phyloP scores from a whole-genome alignment of 805 yeast species.

The Pichia ethanolica region DNA sequence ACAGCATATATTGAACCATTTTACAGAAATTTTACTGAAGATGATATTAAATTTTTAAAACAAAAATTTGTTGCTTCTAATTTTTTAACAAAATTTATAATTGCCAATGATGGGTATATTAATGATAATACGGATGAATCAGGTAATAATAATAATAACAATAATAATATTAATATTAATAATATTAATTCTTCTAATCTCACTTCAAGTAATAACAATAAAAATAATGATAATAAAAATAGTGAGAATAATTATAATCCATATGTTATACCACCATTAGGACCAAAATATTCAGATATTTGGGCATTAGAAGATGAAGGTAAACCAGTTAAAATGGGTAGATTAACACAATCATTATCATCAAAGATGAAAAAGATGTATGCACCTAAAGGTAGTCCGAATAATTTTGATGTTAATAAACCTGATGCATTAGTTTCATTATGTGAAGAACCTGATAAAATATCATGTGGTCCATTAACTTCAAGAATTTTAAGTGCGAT shows the following conservation, averaged over 20 bases:
- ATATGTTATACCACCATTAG: constrained; percentile 75
- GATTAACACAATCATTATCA: constrained; percentile 18
- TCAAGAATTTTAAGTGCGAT: constrained; percentile 79
- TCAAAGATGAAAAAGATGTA: constrained; percentile 17
- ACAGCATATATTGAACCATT: constrained; percentile 79
- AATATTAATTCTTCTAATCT: too few species aligned
- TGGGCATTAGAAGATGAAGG: constrained; percentile 79
- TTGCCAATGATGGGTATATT: not conserved
- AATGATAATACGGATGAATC: not conserved
- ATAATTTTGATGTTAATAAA: constrained; percentile 31
- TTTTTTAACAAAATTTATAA: constrained; percentile 1
- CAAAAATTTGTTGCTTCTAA: constrained; percentile 31
- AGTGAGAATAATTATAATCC: constrained; percentile 36
- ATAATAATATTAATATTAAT: not conserved
- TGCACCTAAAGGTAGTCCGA: constrained; percentile 53
- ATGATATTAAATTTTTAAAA: constrained; percentile 69
- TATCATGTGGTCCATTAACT: constrained; percentile 88
- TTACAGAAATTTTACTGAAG: constrained; percentile 69
- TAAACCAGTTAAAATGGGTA: constrained; percentile 18
- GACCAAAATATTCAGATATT: constrained; percentile 69
- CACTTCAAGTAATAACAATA: not conserved
- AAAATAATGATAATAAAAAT: not conserved
- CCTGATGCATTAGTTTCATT: not conserved
- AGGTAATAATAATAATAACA: not conserved
- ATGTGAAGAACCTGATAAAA: constrained; percentile 56